Evolutionary conservation across 2,329 filamentous ascomycete species (phyloP).

Genomic region (Paecilomyces niveus): DNA sequence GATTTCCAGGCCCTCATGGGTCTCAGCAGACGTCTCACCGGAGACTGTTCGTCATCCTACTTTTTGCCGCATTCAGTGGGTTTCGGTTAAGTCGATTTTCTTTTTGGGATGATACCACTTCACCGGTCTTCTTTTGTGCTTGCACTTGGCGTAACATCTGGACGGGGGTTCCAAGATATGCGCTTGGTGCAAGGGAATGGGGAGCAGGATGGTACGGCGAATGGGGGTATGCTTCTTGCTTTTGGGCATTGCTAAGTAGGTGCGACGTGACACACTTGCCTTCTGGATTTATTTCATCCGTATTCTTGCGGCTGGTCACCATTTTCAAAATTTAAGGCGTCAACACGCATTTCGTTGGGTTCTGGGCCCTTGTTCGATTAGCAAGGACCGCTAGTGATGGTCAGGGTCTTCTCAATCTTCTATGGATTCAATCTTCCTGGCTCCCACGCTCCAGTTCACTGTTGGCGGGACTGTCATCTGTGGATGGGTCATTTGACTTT

Average conservation of each 20-base stretch:
- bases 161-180: not conserved
- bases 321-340: not conserved
- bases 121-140: not conserved
- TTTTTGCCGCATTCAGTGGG: not conserved
- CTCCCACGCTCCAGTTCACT: not conserved
- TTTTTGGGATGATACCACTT: not conserved
- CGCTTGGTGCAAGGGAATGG: not conserved
- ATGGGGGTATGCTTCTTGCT: not conserved
- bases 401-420: not conserved
- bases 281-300: not conserved
- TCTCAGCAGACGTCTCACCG: not conserved
- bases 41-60: not conserved
- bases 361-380: not conserved
- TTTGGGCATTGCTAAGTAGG: not conserved
- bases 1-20: not conserved
- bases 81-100: not conserved
- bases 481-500: not conserved
- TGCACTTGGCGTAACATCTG: not conserved
- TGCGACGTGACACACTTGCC: not conserved
- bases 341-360: not conserved
- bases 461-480: not conserved
- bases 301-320: not conserved
- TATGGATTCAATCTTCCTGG: not conserved
- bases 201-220: not conserved
- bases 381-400: not conserved